These are phyloP conservation scores for Kodamaea arcana DNA, from an alignment of 1,139 yeast species.

Conservation along the genomic window DNA sequence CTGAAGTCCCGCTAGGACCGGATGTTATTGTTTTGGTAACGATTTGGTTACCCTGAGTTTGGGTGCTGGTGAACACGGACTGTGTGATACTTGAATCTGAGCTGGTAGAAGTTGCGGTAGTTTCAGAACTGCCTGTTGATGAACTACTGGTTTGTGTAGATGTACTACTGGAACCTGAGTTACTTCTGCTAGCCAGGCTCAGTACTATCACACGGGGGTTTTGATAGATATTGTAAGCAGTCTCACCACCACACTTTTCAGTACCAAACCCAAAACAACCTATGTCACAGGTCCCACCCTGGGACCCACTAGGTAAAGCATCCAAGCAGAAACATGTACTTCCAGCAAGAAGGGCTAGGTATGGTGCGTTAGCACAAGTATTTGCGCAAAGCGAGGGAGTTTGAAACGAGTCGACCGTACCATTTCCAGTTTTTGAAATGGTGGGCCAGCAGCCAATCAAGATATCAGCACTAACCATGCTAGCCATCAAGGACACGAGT, in stretches of 20 bases:
- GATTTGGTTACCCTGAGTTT: slow-evolving; percentile 10
- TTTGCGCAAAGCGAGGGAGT: slow-evolving; percentile 46
- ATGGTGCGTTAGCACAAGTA: slow-evolving; percentile 46
- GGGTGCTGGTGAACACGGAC: slow-evolving; percentile 9
- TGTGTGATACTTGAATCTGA: neutral
- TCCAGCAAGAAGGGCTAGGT: slow-evolving; percentile 59
- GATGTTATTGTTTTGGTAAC: slow-evolving; percentile 15
- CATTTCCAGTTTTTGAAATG: slow-evolving; percentile 22
- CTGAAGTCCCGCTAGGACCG: slow-evolving; percentile 16
- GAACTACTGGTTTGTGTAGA: slow-evolving; percentile 1
- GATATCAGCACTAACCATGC: slow-evolving; percentile 5
- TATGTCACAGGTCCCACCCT: slow-evolving; percentile 35
- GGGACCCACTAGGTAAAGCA: slow-evolving; percentile 40
- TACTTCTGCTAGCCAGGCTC: neutral
- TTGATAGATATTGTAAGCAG: slow-evolving; percentile 36
- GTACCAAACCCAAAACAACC: slow-evolving; percentile 50
- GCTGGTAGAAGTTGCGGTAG: slow-evolving; percentile 1
- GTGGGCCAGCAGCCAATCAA: slow-evolving; percentile 32
- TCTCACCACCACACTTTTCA: slow-evolving; percentile 56
- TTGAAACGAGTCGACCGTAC: slow-evolving; percentile 44
- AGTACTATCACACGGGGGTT: slow-evolving; percentile 12
- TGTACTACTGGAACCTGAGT: slow-evolving; percentile 15
- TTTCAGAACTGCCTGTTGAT: slow-evolving; percentile 1
- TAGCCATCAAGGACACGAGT: slow-evolving; percentile 1
- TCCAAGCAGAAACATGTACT: slow-evolving; percentile 64